Evolutionary conservation across 805 yeast species (phyloP), one percentile per base, ranked within the genome.

Genomic region (Lipomyces yamadae): DNA sequence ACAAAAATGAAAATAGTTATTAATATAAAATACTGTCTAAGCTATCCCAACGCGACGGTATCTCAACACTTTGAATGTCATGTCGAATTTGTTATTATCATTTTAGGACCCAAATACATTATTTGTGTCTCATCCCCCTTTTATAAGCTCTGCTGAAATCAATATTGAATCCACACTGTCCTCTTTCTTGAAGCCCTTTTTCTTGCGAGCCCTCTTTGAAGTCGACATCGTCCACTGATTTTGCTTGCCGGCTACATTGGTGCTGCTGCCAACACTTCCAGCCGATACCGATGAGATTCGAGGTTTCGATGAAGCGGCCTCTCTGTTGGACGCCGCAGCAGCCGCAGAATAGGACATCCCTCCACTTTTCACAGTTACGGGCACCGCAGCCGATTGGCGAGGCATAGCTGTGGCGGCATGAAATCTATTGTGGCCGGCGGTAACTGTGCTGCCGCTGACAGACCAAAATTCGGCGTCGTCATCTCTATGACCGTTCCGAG

Each of bases 201-300:
- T 62, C 54, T 65, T 67, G n/a, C 62, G 50, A 35, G 69, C 48
- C 56, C 66, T 58, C 55, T 62, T 65, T 13, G 71, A 63, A 29
- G 63, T 60, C 48, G 64, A 32, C 37, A 62, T 68, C 5, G 67
- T 68, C 71, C 71, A 68, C 55, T 66, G 67, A 52, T 56, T 68
- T 33, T 35, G 58, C 48, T 37, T 35, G n/a, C 13, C 39, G 2
- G 39, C 33, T 5, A 24, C 35, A n/a, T 15, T 24, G 48, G 53
- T 37, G 60, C 53, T 18, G 60, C 60, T 35, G 30, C 33, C 29
- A 32, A 32, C 18, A 34, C 55, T 42, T 18, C 34, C 48, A 42
- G n/a, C 30, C 13, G 58, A 24, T 30, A 8, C n/a, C 18, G 34
- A 24, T 3, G 56, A 18, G 56, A 5, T 11, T 32, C 34, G 18